These are phyloP conservation scores for Nepenthes alata DNA, from an alignment of 179 eudicot species.

Conservation along the genomic window DNA sequence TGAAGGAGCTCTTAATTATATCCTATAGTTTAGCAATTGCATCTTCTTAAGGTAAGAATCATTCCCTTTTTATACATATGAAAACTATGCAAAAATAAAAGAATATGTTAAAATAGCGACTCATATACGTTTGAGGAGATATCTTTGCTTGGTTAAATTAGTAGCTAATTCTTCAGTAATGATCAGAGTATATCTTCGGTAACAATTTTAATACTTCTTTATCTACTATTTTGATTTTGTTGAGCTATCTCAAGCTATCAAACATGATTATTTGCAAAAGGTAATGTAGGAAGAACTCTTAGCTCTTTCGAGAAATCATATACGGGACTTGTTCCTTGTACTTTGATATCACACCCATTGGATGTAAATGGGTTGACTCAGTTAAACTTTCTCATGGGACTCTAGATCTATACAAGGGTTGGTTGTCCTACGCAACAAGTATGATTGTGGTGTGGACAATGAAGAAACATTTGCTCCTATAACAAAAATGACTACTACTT, in stretches of 20 bases:
- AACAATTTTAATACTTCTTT: neutral
- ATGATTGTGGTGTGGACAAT: neutral
- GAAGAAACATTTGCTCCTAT: neutral
- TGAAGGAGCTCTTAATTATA: too few species aligned
- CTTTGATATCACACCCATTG: too few species aligned
- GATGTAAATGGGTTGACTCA: neutral
- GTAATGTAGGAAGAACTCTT: neutral
- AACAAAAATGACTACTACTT: constrained; percentile 6
- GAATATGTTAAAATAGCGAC: too few species aligned
- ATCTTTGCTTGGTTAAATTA: too few species aligned
- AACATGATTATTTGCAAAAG: neutral
- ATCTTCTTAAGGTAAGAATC: too few species aligned
- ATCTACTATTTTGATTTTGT: neutral
- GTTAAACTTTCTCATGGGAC: constrained; percentile 4
- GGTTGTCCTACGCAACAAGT: neutral
- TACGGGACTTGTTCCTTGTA: neutral
- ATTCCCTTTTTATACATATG: too few species aligned
- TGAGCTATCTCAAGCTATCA: neutral
- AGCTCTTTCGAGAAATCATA: neutral
- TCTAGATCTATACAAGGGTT: neutral
- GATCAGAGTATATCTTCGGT: too few species aligned
- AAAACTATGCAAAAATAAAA: too few species aligned
- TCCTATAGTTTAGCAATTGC: too few species aligned
- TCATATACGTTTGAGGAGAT: too few species aligned
- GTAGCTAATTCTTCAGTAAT: too few species aligned